Evolutionary conservation across 345 rosid species (phyloP), one percentile per base, ranked within the genome.

Genomic region (Theobroma cacao): DNA sequence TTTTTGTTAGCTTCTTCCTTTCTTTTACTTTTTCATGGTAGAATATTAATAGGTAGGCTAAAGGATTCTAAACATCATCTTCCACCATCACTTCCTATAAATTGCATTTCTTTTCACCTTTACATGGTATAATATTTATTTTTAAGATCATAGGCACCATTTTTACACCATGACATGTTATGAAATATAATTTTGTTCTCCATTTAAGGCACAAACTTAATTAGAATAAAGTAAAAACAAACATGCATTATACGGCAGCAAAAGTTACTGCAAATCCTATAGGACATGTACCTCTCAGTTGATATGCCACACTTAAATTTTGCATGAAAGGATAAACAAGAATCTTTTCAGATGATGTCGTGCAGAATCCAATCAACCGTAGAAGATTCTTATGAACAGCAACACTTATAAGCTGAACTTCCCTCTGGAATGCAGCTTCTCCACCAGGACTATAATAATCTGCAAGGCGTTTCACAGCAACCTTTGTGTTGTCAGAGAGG

Each of bases 301-400:
- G 91, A 80, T 91, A 76, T 22, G 98, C 94, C 48, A 92, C 98
- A 22, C 98, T 95, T 24, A 92, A 90, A 77, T 95, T 95, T 61
- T 87, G 89, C 98, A 95, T 95, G 79, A 88, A 95, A 15, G 98
- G 98, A 82, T 93, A 95, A 48, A 95, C 94, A 22, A 95, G 94
- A 80, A 95, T 90, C 80, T 95, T 87, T 89, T 93, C 97, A 0
- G 92, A 86, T 3, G 84, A 77, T 41, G 98, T 91, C 12, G 95
- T 90, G 75, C 95, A 93, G 76, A 88, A 92, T 14, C 98, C 98
- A 75, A 95, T 91, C 72, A 95, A 78, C 10, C 86, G 87, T 74
- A 95, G 89, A 79, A 95, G 95, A 88, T 95, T 93, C 77, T 84
- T 89, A 63, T 93, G 98, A 81, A 89, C 89, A 4, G 98, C 98